Evolutionary conservation across 208 protist genomes (phyloP).

Genomic region (Crithidia fasciculata): DNA sequence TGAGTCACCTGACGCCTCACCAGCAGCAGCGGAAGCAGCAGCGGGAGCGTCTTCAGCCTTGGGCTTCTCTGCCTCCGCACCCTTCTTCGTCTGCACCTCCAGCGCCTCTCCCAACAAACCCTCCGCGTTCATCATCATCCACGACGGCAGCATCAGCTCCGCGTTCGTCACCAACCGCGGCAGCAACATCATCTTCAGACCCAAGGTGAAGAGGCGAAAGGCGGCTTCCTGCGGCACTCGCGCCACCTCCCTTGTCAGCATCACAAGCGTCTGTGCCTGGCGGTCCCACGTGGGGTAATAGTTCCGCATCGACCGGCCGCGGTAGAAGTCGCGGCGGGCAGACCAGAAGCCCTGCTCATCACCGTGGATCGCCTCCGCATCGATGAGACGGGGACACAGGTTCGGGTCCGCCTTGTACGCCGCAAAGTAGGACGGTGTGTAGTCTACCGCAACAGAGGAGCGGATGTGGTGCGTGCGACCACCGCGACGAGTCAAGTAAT

Average conservation of each 20-base stretch:
- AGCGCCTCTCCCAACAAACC: slow-evolving; percentile 42
- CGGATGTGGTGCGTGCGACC: slow-evolving; percentile 55
- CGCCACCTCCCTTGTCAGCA: slow-evolving; percentile 72
- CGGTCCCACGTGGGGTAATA: slow-evolving; percentile 84
- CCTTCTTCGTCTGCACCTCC: slow-evolving; percentile 31
- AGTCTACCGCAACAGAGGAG: slow-evolving; percentile 64
- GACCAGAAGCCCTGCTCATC: slow-evolving; percentile 86
- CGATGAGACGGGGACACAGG: slow-evolving; percentile 71
- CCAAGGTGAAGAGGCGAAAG: slow-evolving; percentile 82
- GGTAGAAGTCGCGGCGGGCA: slow-evolving; percentile 72
- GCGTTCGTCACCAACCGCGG: slow-evolving; percentile 53
- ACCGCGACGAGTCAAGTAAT: slow-evolving; percentile 71
- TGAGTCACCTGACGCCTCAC: too few relatives aligned
- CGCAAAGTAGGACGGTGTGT: slow-evolving; percentile 53
- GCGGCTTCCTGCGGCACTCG: slow-evolving; percentile 83
- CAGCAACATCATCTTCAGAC: slow-evolving; percentile 76
- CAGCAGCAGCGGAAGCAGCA: not conserved
- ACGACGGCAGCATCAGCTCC: slow-evolving; percentile 71
- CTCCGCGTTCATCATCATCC: slow-evolving; percentile 70
- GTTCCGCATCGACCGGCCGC: slow-evolving; percentile 28
- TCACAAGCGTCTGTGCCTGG: slow-evolving; percentile 76
- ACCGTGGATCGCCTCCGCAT: slow-evolving; percentile 80
- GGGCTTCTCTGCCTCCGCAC: slow-evolving; percentile 5
- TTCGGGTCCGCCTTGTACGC: slow-evolving; percentile 39
- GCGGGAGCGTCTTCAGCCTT: not conserved